A percentile compares a stretch with the other conserved stretches of the same genome.
These are phyloP conservation scores for Agarophyton chilense DNA, from an alignment of 23 red algal species.

Conservation along the genomic window DNA sequence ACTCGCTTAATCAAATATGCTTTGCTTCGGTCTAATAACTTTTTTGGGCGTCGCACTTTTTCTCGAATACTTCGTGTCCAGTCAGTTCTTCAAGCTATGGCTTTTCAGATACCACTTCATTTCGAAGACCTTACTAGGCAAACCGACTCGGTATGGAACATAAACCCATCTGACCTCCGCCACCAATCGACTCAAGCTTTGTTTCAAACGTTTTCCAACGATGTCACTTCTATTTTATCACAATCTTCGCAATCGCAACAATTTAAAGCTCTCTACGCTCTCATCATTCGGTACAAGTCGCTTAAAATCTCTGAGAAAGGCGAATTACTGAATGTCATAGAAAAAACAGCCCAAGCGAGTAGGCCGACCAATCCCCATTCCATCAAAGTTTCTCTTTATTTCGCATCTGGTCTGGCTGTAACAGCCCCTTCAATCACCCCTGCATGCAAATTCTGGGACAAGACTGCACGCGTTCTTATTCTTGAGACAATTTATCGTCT, in stretches of 20 bases:
- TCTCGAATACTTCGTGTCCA: not conserved
- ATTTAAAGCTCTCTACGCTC: slow-evolving; percentile 42
- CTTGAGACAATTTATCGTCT: slow-evolving; percentile 31
- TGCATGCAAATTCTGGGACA: slow-evolving; percentile 55
- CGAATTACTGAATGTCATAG: slow-evolving; percentile 16
- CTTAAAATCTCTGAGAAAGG: slow-evolving; percentile 22
- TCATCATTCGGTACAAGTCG: slow-evolving; percentile 35
- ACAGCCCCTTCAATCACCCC: slow-evolving; percentile 34
- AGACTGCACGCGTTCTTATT: slow-evolving; percentile 33
- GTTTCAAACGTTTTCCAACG: not conserved
- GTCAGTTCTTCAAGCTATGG: not conserved
- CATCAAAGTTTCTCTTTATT: slow-evolving; percentile 33
- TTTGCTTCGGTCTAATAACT: no score
- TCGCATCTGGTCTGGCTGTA: slow-evolving; percentile 40
- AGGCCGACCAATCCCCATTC: not conserved
- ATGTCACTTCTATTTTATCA: not conserved
- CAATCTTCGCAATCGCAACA: not conserved
- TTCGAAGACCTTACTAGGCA: slow-evolving; percentile 39
- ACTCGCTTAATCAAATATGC: no score
- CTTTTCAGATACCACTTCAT: slow-evolving; percentile 55
- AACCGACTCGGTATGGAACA: not conserved
- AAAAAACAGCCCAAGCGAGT: not conserved
- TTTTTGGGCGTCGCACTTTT: not conserved
- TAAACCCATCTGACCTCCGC: not conserved
- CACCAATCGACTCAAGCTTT: not conserved